Evolutionary conservation across 768 basidiomycete genomes (phyloP).

Genomic region (Suillus lakei): DNA sequence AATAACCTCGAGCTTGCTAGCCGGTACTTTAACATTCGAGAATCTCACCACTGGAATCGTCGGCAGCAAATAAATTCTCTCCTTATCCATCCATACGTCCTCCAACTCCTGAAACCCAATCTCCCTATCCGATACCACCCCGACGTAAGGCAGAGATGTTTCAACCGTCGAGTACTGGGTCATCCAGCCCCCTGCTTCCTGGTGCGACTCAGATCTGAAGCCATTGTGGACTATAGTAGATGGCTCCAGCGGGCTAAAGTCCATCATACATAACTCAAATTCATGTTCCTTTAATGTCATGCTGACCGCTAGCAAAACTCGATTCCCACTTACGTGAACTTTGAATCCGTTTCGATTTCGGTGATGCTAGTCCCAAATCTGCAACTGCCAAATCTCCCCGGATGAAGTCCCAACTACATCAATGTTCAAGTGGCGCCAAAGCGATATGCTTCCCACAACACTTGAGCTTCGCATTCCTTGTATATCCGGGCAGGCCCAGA

Average conservation of each 20-base stretch:
- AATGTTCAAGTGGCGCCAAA: not conserved
- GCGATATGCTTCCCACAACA: not conserved
- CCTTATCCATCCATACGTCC: not conserved
- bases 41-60: too few species aligned
- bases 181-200: too few species aligned
- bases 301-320: not conserved
- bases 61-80: not conserved
- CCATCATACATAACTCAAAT: not conserved
- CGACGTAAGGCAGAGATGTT: not conserved
- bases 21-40: too few species aligned
- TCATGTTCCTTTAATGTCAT: not conserved
- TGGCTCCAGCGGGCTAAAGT: not conserved
- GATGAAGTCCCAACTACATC: fast-evolving
- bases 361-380: not conserved
- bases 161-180: not conserved
- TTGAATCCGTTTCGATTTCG: not conserved
- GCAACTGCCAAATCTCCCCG: not conserved
- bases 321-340: not conserved
- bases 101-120: not conserved
- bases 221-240: too few species aligned
- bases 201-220: too few species aligned
- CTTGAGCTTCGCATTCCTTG: not conserved
- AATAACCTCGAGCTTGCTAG: not conserved
- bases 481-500: not conserved
- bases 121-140: not conserved